phyloP scores from a whole-genome alignment of 331 rosid species.

The Acacia concinna region DNA sequence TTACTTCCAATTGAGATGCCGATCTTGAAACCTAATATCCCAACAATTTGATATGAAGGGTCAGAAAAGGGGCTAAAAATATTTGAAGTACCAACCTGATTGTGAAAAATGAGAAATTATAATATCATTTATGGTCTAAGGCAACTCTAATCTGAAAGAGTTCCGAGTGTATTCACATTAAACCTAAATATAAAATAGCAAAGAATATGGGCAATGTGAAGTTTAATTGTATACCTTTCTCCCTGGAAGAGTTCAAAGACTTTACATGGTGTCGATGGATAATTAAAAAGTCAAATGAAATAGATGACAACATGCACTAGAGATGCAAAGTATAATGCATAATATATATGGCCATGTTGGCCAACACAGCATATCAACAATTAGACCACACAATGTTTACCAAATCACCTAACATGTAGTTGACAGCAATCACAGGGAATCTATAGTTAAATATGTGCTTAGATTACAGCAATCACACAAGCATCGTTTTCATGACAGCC shows the following conservation, averaged over 20 bases:
- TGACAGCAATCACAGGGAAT: background rate
- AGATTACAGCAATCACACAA: background rate
- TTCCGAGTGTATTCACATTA: background rate
- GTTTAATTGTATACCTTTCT: constrained; percentile 8
- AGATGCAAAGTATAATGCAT: background rate
- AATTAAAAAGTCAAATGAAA: constrained; percentile 1
- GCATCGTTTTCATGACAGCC: background rate
- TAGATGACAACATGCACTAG: background rate
- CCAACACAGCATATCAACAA: background rate
- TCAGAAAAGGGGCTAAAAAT: constrained; percentile 14
- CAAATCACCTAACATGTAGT: background rate
- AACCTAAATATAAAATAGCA: background rate
- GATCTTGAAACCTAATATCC: constrained; percentile 66
- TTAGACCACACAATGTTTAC: too few relatives aligned
- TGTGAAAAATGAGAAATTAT: constrained; percentile 29
- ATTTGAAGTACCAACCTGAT: constrained; percentile 10
- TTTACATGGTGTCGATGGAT: constrained; percentile 17
- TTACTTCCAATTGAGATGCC: constrained; percentile 85
- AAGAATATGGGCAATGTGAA: background rate
- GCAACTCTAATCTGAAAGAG: constrained; percentile 11
- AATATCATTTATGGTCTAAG: constrained; percentile 18
- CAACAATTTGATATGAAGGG: constrained; percentile 30
- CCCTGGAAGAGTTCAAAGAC: background rate
- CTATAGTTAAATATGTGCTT: background rate
- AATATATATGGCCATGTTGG: background rate